Evolutionary conservation across 2,329 filamentous ascomycete genomes (phyloP).

Genomic region (Fusarium stilboides): DNA sequence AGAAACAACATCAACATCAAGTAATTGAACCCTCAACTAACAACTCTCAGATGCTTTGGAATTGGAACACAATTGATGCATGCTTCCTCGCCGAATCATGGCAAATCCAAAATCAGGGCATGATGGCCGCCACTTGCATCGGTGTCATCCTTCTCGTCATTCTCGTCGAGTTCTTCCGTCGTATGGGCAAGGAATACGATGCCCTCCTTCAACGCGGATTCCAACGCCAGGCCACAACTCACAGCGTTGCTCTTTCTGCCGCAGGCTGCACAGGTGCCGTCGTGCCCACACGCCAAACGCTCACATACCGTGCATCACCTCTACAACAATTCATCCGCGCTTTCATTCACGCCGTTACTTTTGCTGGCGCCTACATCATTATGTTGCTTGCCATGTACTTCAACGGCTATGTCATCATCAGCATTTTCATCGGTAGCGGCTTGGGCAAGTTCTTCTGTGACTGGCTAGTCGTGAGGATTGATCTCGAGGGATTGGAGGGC

Average conservation of each 20-base stretch:
- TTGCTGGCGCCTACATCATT: conserved; percentile 82
- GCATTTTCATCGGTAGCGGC: conserved; percentile 73
- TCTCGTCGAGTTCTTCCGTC: conserved; percentile 78
- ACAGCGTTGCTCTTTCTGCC: conserved; percentile 42
- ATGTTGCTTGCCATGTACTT: conserved; percentile 78
- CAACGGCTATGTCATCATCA: conserved; percentile 83
- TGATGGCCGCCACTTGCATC: conserved; percentile 86
- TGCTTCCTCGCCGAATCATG: conserved; percentile 80
- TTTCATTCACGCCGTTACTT: conserved; percentile 77
- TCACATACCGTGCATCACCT: conserved; percentile 68
- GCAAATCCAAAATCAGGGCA: conserved; percentile 78
- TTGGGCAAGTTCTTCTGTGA: conserved; percentile 69
- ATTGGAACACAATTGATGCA: conserved; percentile 80
- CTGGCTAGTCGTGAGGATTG: conserved; percentile 64
- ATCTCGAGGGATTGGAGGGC: conserved; percentile 49
- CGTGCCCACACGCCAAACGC: conserved; percentile 44
- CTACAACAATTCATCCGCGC: conserved; percentile 77
- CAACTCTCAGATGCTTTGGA: conserved; percentile 78
- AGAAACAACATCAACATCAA: conserved; percentile 6
- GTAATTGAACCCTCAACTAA: conserved; percentile 9
- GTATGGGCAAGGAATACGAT: conserved; percentile 81
- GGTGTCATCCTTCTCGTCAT: conserved; percentile 81
- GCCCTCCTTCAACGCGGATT: conserved; percentile 71
- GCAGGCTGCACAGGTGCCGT: conserved; percentile 42
- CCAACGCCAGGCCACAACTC: conserved; percentile 51